Evolutionary conservation across 257 asterid genomes (phyloP).

Genomic region (Salvia rosmarinus): DNA sequence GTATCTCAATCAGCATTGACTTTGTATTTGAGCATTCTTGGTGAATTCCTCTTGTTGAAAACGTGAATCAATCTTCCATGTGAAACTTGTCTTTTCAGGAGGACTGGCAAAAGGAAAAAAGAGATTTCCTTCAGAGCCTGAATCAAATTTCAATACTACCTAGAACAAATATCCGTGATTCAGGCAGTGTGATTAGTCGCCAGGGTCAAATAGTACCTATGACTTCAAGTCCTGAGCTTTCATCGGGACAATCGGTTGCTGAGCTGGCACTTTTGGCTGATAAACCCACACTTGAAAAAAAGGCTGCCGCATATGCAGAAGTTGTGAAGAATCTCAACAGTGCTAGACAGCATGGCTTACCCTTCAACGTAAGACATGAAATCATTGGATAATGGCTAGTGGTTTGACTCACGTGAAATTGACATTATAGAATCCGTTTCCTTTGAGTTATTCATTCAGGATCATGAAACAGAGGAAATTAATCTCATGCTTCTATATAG

Average conservation of each 20-base stretch:
- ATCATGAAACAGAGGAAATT: conserved; percentile 14
- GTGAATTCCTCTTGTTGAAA: conserved; percentile 25
- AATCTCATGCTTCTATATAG: neutral
- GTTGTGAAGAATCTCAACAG: conserved; percentile 83
- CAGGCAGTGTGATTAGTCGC: conserved; percentile 49
- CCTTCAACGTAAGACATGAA: conserved; percentile 65
- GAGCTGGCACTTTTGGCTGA: conserved; percentile 62
- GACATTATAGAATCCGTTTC: conserved; percentile 17
- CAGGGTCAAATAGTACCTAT: conserved; percentile 70
- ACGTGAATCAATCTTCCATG: neutral
- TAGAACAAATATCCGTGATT: conserved; percentile 59
- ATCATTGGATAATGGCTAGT: neutral
- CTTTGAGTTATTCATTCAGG: conserved; percentile 20
- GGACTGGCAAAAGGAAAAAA: conserved; percentile 92
- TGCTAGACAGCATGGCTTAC: conserved; percentile 77
- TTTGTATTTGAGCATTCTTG: conserved; percentile 17
- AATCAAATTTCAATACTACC: conserved; percentile 86
- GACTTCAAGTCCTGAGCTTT: conserved; percentile 61
- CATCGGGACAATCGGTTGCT: conserved; percentile 60
- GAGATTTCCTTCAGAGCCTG: conserved; percentile 88
- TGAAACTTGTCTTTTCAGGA: conserved; percentile 56
- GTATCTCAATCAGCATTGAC: conserved; percentile 37
- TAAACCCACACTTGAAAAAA: conserved; percentile 67
- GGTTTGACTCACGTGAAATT: conserved; percentile 1
- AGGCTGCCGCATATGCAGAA: conserved; percentile 80